These are phyloP conservation scores for Pseudogymnoascus sp. DNA, from an alignment of 2,329 filamentous ascomycete genomes.

Conservation along the genomic window DNA sequence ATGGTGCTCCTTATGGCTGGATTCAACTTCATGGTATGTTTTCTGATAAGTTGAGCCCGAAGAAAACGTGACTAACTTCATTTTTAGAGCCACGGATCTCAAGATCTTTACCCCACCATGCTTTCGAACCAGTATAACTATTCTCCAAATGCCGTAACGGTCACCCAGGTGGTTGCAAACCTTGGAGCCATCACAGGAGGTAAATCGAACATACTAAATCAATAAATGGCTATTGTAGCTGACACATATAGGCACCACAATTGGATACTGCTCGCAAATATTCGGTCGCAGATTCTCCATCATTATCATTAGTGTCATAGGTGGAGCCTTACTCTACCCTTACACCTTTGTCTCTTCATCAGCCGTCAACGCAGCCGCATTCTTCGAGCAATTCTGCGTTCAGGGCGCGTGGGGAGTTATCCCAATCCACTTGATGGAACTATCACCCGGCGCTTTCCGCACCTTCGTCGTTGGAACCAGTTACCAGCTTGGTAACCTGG, in stretches of 20 bases:
- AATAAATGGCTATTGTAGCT: not conserved
- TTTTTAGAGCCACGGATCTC: constrained; percentile 23
- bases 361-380: constrained; percentile 67
- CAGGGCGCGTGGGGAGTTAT: constrained; percentile 71
- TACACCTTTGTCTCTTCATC: constrained; percentile 62
- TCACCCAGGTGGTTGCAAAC: constrained; percentile 66
- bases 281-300: constrained; percentile 63
- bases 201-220: not conserved
- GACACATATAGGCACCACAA: constrained; percentile 41
- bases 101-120: constrained; percentile 54
- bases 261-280: constrained; percentile 58
- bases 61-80: not conserved
- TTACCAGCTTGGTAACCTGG: constrained; percentile 70
- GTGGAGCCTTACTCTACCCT: constrained; percentile 73
- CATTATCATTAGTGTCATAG: constrained; percentile 53
- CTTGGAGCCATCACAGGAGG: constrained; percentile 63
- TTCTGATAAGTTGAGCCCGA: constrained; percentile 21
- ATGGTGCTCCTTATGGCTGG: constrained; percentile 81
- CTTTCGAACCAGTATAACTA: constrained; percentile 45
- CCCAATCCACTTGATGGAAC: constrained; percentile 66
- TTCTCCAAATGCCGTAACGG: constrained; percentile 41
- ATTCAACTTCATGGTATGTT: constrained; percentile 82
- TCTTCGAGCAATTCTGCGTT: constrained; percentile 75
- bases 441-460: constrained; percentile 61
- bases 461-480: constrained; percentile 63